Conservation (phyloP, 2,329 filamentous ascomycete genomes). For the Metarhizium guizhouense region DNA sequence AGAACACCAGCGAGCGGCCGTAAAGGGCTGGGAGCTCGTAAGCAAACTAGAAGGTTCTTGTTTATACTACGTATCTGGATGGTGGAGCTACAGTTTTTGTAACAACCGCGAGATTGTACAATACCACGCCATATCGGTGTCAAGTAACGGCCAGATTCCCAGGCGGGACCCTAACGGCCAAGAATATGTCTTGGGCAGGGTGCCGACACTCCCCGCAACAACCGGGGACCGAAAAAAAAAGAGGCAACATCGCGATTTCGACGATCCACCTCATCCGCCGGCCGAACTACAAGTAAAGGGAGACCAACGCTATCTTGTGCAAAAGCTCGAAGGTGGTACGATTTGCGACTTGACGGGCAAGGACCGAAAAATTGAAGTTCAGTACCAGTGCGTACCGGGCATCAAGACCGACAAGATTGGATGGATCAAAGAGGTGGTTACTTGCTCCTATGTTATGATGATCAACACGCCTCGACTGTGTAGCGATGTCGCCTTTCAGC, state of each 20-base stretch:
- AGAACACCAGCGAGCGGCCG: constrained; percentile 68
- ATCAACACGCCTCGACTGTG: constrained; percentile 84
- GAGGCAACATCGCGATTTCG: constrained; percentile 9
- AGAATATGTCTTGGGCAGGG: constrained; percentile 68
- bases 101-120: constrained; percentile 82
- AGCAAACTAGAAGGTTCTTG: constrained; percentile 73
- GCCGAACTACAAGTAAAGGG: constrained; percentile 73
- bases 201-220: constrained; percentile 23
- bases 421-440: constrained; percentile 88
- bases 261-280: constrained; percentile 23
- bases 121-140: constrained; percentile 72
- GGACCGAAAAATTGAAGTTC: constrained; percentile 75
- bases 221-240: constrained; percentile 11
- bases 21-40: constrained; percentile 72
- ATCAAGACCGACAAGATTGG: constrained; percentile 66
- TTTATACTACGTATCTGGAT: constrained; percentile 73
- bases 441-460: constrained; percentile 88
- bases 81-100: constrained; percentile 97
- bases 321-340: constrained; percentile 71
- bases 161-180: constrained; percentile 66
- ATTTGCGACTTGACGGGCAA: constrained; percentile 78
- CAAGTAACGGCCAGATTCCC: constrained; percentile 61
- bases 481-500: constrained; percentile 76
- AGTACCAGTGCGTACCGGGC: constrained; percentile 70
- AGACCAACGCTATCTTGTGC: constrained; percentile 77